These are phyloP conservation scores for Calonectria ilicicola DNA, from an alignment of 2,329 filamentous ascomycete species.

Conservation along the genomic window DNA sequence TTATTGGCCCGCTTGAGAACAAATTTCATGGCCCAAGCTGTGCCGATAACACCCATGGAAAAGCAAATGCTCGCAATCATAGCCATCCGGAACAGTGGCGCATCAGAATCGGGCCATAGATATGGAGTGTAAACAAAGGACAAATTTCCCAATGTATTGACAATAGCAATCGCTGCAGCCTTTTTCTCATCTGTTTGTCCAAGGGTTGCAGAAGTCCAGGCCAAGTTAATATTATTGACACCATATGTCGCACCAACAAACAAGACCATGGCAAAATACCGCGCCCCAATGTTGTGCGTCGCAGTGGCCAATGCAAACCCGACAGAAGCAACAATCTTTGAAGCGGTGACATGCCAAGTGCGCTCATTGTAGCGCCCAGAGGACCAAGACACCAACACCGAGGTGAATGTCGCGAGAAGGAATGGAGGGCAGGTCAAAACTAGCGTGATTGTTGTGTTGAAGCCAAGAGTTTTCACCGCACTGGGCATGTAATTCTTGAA, in stretches of 20 bases:
- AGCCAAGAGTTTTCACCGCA: constrained; percentile 60
- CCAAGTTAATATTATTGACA: constrained; percentile 58
- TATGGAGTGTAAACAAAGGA: constrained; percentile 38
- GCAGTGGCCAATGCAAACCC: constrained; percentile 37
- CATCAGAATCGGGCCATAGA: constrained; percentile 30
- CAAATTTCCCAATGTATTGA: constrained; percentile 34
- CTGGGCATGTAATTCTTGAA: constrained; percentile 48
- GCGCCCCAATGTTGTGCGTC: constrained; percentile 35
- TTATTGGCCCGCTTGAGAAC: constrained; percentile 51
- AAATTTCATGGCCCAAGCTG: constrained; percentile 51
- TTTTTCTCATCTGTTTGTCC: constrained; percentile 62
- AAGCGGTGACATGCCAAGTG: constrained; percentile 58
- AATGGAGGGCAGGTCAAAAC: constrained; percentile 64
- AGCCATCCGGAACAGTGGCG: constrained; percentile 23
- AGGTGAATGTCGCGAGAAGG: constrained; percentile 52
- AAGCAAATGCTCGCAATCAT: constrained; percentile 38
- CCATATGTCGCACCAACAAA: constrained; percentile 52
- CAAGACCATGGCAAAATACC: constrained; percentile 48
- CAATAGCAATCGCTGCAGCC: constrained; percentile 53
- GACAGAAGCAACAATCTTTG: constrained; percentile 52
- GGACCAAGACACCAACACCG: constrained; percentile 35
- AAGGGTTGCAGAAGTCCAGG: constrained; percentile 54
- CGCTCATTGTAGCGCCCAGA: constrained; percentile 44
- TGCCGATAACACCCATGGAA: constrained; percentile 48
- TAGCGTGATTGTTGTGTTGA: constrained; percentile 59